Base-by-base conservation (phyloP, 2,329 filamentous ascomycete genomes). In the Coleophoma crateriformis region DNA sequence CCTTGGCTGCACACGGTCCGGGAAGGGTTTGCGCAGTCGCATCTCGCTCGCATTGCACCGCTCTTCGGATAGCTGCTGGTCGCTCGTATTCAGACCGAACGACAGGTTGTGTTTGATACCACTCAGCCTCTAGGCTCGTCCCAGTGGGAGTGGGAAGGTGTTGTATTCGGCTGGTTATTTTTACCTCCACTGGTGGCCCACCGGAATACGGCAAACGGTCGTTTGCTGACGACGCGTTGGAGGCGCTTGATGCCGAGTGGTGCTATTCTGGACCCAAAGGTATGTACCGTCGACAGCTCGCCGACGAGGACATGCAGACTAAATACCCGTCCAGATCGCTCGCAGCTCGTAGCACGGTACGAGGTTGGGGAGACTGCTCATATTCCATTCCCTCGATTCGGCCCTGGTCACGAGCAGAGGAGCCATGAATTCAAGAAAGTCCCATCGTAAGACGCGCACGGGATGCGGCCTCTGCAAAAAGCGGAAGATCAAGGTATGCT, bases 401-500 rank as follows among this genome's bases (percentile, higher is more conserved):
- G 6, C 27, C 27, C 27, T 27, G 27, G 38, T 11, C 22, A 41
- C n/a, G 14, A 15, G 38, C 38, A 27, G 27, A 27, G 15, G 44
- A 33, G 45, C 49, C 38, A 60, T 58, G 49, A 49, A 52, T 12
- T 48, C 51, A 13, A 56, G 56, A 15, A 61, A 58, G 49, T 54
- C 57, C 2, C 60, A 61, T 50, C 57, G 60, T 12, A 71, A 70
- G 59, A 67, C 67, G 34, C 61, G 68, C 44, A 70, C 66, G 1
- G 69, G 68, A 2, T 72, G 69, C 50, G 51, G 61, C 27, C 67
- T 60, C 1, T 72, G 69, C 51, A 71, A 72, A 50, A 48, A 57
- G 8, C 62, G 69, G 33, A 72, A 71, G 57, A 68, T 71, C 45
- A 71, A 72, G 64, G 68, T 68, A 32, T 47, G 50, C 53, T 10